Percentiles rank a stretch among this genome's conserved stretches.
These are phyloP conservation scores for Chenopodium suecicum DNA, from an alignment of 148 eudicot species.

Conservation along the genomic window DNA sequence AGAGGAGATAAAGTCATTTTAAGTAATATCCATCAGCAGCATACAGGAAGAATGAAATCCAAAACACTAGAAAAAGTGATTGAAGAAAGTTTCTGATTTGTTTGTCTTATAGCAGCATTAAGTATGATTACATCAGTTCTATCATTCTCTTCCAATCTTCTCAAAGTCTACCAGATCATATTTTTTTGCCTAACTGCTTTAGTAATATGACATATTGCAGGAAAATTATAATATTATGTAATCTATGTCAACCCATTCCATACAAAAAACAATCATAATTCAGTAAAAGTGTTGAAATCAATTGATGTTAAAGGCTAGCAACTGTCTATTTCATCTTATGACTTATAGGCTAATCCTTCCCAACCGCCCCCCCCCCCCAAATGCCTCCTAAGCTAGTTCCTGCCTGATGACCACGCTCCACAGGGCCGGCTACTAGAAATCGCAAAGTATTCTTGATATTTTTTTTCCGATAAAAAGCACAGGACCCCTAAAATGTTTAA, in stretches of 20 bases:
- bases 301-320: background rate
- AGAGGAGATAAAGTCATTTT: background rate
- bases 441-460: no score
- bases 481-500: no score
- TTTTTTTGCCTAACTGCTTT: conserved; percentile 6
- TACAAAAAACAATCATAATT: background rate
- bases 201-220: background rate
- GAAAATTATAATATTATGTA: background rate
- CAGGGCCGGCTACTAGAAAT: background rate
- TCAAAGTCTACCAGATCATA: background rate
- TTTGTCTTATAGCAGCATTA: conserved; percentile 2
- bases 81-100: background rate
- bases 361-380: background rate
- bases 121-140: conserved; percentile 11
- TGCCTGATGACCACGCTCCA: background rate
- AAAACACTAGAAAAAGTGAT: background rate
- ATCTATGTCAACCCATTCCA: background rate
- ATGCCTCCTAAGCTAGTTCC: background rate
- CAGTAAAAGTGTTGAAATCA: background rate
- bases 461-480: no score
- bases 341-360: background rate
- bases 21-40: background rate
- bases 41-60: background rate
- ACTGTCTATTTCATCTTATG: background rate
- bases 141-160: conserved; percentile 14